phyloP scores from a whole-genome alignment of 2,329 filamentous ascomycete species.

The Chrysoporthe deuterocubensis region DNA sequence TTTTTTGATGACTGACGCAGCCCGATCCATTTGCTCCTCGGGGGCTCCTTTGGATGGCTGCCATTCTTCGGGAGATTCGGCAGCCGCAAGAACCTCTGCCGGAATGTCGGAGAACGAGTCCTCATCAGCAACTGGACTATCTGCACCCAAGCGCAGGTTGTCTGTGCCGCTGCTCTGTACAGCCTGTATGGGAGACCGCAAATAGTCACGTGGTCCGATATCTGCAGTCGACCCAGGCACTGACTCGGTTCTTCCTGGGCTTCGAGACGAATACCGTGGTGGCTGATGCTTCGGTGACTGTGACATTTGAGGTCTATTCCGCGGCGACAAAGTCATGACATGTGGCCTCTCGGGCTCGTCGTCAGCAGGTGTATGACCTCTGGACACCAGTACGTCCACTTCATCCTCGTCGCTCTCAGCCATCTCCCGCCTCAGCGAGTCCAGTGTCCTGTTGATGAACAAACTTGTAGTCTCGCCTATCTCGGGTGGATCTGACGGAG shows the following conservation, averaged over 20 bases:
- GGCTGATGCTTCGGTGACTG: slow-evolving; percentile 6
- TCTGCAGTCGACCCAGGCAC: slow-evolving; percentile 2
- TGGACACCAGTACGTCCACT: slow-evolving; percentile 23
- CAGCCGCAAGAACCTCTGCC: slow-evolving; percentile 53
- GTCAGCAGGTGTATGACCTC: slow-evolving; percentile 18
- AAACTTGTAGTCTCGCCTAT: slow-evolving; percentile 60
- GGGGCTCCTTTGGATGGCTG: slow-evolving; percentile 19
- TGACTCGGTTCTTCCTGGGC: background rate
- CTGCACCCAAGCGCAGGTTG: slow-evolving; percentile 14
- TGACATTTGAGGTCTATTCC: background rate
- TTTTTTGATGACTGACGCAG: slow-evolving; percentile 26
- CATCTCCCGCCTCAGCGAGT: slow-evolving; percentile 49
- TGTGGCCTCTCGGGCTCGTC: background rate
- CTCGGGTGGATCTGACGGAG: slow-evolving; percentile 44
- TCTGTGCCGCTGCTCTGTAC: background rate
- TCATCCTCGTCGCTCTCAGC: slow-evolving; percentile 33
- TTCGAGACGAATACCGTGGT: background rate
- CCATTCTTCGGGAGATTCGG: slow-evolving; percentile 32
- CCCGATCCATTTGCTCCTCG: slow-evolving; percentile 37
- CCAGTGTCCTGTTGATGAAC: slow-evolving; percentile 60
- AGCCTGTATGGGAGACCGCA: background rate
- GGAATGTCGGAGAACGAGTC: slow-evolving; percentile 64
- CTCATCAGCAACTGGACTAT: slow-evolving; percentile 48
- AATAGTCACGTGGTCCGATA: background rate
- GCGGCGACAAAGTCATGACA: background rate